phyloP scores from a whole-genome alignment of 2,329 filamentous ascomycete species.

The Coniochaeta sp. region DNA sequence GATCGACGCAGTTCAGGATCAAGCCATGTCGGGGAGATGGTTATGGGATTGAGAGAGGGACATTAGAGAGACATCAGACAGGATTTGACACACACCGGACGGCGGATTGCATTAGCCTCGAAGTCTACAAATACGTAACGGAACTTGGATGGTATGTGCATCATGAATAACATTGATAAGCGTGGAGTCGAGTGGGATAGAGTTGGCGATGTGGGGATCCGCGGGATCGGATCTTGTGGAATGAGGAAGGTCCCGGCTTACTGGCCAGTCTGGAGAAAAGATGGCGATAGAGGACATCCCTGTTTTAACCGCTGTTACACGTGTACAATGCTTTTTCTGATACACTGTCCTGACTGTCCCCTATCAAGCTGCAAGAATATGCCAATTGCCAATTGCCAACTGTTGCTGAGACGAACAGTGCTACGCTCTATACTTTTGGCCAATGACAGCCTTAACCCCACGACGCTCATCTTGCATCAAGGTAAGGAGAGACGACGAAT shows the following conservation, averaged over 20 bases:
- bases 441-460: not conserved
- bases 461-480: not conserved
- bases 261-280: not conserved
- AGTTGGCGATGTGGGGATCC: not conserved
- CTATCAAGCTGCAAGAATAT: not conserved
- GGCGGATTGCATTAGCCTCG: not conserved
- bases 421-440: not conserved
- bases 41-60: not conserved
- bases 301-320: not conserved
- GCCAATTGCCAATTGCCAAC: no score
- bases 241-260: not conserved
- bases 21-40: not conserved
- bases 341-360: no score
- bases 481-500: not conserved
- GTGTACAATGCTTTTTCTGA: not conserved
- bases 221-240: not conserved
- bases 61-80: not conserved
- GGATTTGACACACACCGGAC: not conserved
- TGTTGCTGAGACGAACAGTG: not conserved
- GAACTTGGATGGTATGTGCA: not conserved
- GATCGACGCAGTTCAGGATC: not conserved
- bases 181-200: not conserved
- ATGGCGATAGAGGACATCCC: not conserved
- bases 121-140: not conserved
- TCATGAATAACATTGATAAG: not conserved